Percentiles rank a stretch among this genome's conserved stretches.
phyloP scores from a whole-genome alignment of 2,329 filamentous ascomycete genomes.

The Exophiala xenobiotica region DNA sequence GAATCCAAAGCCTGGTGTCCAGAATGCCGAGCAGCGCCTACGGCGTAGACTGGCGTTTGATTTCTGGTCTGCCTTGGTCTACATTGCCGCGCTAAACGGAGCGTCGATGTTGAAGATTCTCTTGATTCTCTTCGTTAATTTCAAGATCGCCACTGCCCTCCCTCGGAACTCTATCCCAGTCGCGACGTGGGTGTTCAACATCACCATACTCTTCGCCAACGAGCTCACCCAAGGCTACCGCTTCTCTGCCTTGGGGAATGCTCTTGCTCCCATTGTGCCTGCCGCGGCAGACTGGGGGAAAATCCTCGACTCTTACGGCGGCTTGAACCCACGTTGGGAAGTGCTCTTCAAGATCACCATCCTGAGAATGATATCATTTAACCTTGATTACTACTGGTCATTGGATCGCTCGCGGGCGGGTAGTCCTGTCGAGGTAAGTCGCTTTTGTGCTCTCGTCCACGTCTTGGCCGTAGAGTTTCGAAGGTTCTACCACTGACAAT shows the following conservation, averaged over 20 bases:
- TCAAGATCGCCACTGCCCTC: slow-evolving; percentile 69
- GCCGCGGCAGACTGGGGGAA: slow-evolving; percentile 61
- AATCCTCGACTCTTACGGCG: slow-evolving; percentile 75
- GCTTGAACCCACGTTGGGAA: slow-evolving; percentile 88
- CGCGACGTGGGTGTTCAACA: slow-evolving; percentile 87
- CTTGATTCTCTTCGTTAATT: slow-evolving; percentile 77
- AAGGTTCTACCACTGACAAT: slow-evolving; percentile 55
- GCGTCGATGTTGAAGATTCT: slow-evolving; percentile 82
- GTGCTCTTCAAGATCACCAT: slow-evolving; percentile 97
- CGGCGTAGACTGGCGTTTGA: slow-evolving; percentile 78
- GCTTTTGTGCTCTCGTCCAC: slow-evolving; percentile 31
- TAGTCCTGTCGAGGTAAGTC: slow-evolving; percentile 79
- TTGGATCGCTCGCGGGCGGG: slow-evolving; percentile 58
- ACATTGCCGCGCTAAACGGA: slow-evolving; percentile 77
- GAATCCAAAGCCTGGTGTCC: slow-evolving; percentile 7
- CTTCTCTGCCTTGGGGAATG: slow-evolving; percentile 61
- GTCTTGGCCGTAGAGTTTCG: slow-evolving; percentile 4
- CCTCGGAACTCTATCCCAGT: slow-evolving; percentile 69
- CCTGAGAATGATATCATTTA: slow-evolving; percentile 90
- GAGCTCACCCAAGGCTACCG: slow-evolving; percentile 78
- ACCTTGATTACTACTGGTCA: slow-evolving; percentile 95
- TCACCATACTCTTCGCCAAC: slow-evolving; percentile 82
- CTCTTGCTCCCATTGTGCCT: slow-evolving; percentile 48
- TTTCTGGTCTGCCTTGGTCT: slow-evolving; percentile 74
- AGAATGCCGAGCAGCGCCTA: slow-evolving; percentile 55